These are phyloP conservation scores for Gautieria morchelliformis DNA, from an alignment of 768 basidiomycete genomes.

Conservation along the genomic window DNA sequence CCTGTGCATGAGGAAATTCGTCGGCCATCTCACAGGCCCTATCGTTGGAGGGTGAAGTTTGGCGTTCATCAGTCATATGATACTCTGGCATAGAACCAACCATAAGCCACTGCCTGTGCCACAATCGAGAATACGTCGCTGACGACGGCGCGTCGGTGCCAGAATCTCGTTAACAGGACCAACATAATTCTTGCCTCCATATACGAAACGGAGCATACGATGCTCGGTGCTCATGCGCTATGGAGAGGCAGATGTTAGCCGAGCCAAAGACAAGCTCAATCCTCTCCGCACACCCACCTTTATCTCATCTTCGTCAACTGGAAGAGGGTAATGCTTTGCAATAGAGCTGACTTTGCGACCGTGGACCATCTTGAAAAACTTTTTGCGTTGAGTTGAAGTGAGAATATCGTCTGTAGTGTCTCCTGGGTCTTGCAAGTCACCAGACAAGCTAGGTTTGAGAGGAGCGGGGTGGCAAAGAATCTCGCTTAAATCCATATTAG, in stretches of 20 bases:
- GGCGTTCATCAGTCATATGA: background rate
- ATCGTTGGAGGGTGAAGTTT: slow-evolving; percentile 2
- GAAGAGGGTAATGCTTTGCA: slow-evolving; percentile 50
- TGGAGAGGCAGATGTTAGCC: background rate
- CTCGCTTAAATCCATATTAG: slow-evolving; percentile 8
- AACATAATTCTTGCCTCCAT: slow-evolving; percentile 52
- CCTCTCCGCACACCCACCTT: slow-evolving; percentile 35
- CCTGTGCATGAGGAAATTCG: slow-evolving; percentile 52
- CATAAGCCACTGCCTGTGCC: slow-evolving; percentile 64
- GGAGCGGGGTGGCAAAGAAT: background rate
- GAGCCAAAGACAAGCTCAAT: slow-evolving; percentile 2
- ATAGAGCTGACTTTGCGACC: slow-evolving; percentile 47
- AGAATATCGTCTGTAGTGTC: slow-evolving; percentile 11
- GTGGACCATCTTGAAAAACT: slow-evolving; percentile 45
- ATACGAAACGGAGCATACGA: slow-evolving; percentile 57
- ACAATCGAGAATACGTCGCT: slow-evolving; percentile 53
- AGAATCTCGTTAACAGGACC: slow-evolving; percentile 55
- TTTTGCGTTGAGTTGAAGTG: slow-evolving; percentile 11
- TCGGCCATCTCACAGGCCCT: slow-evolving; percentile 72
- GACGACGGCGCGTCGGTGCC: slow-evolving; percentile 28
- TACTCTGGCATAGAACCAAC: slow-evolving; percentile 28
- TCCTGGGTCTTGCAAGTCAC: background rate
- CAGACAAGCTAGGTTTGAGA: slow-evolving; percentile 11
- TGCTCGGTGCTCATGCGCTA: slow-evolving; percentile 59
- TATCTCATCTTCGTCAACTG: slow-evolving; percentile 57